These are phyloP conservation scores for Ilex asprella DNA, from an alignment of 257 asterid species.

Conservation along the genomic window DNA sequence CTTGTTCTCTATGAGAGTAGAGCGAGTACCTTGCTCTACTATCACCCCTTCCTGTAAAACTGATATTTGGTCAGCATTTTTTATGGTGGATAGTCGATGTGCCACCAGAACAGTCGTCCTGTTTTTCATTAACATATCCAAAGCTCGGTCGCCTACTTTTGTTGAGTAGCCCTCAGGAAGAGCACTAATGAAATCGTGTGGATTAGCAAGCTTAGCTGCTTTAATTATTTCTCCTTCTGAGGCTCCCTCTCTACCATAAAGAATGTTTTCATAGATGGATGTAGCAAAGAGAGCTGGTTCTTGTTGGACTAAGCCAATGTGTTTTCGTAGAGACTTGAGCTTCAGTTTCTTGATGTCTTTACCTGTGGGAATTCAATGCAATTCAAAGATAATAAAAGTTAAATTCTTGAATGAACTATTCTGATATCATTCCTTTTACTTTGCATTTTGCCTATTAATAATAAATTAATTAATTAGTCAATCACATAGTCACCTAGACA, in stretches of 20 bases:
- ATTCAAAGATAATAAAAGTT: neutral
- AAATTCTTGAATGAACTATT: neutral
- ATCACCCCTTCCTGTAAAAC: slow-evolving; percentile 78
- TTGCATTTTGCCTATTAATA: neutral
- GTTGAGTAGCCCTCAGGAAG: slow-evolving; percentile 91
- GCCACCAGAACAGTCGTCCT: slow-evolving; percentile 71
- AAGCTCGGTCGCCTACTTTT: slow-evolving; percentile 71
- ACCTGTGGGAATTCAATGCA: slow-evolving; percentile 39
- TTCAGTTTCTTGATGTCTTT: slow-evolving; percentile 78
- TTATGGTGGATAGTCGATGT: slow-evolving; percentile 63
- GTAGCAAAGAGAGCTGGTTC: slow-evolving; percentile 98
- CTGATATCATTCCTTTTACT: neutral
- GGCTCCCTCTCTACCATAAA: slow-evolving; percentile 92
- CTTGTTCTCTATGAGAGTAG: slow-evolving; percentile 51
- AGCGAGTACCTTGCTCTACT: slow-evolving; percentile 72
- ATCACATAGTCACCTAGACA: neutral
- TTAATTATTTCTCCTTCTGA: slow-evolving; percentile 82
- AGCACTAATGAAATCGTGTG: slow-evolving; percentile 66
- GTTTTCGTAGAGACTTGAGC: slow-evolving; percentile 71
- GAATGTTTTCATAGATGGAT: slow-evolving; percentile 78
- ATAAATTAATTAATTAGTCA: too few species aligned
- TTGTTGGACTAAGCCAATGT: slow-evolving; percentile 91
- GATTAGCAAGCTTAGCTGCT: slow-evolving; percentile 88
- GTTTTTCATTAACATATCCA: slow-evolving; percentile 68
- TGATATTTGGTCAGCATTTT: slow-evolving; percentile 60